These are phyloP conservation scores for Teratosphaeria pseudoeucalypti DNA, from an alignment of 2,329 filamentous ascomycete species.

Conservation along the genomic window DNA sequence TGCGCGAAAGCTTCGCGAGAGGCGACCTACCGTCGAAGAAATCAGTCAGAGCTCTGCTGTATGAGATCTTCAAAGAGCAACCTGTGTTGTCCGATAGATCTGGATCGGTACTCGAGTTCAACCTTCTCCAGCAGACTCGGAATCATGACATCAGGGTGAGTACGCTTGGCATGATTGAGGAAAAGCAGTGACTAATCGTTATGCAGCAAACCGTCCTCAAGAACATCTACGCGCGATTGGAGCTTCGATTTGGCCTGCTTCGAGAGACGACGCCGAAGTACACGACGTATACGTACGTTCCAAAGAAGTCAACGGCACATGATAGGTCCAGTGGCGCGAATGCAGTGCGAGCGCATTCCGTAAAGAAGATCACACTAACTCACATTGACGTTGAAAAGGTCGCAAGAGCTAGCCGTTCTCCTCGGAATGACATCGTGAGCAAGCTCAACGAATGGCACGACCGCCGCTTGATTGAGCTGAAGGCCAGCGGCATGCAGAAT, in stretches of 20 bases:
- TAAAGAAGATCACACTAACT: conserved; percentile 35
- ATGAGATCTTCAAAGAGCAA: conserved; percentile 39
- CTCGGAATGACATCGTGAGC: conserved; percentile 40
- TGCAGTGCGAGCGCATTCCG: conserved; percentile 26
- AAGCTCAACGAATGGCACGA: conserved; percentile 48
- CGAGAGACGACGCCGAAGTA: conserved; percentile 50
- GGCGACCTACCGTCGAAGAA: conserved; percentile 47
- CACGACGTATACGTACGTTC: conserved; percentile 33
- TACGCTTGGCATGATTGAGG: background rate
- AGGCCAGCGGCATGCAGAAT: conserved; percentile 42
- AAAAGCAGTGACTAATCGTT: conserved; percentile 30
- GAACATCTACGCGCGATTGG: conserved; percentile 50
- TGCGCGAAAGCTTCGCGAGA: conserved; percentile 50
- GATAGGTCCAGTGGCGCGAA: background rate
- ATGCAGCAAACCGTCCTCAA: conserved; percentile 31
- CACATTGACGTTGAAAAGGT: conserved; percentile 41
- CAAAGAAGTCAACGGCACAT: background rate
- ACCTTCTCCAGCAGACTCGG: conserved; percentile 26
- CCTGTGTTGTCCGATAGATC: background rate
- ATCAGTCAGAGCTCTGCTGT: conserved; percentile 40
- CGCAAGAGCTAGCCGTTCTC: conserved; percentile 16
- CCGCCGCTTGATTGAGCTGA: conserved; percentile 39
- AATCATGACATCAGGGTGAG: background rate
- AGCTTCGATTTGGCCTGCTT: conserved; percentile 47
- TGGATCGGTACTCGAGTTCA: conserved; percentile 33